A percentile compares a stretch with the other conserved stretches of the same genome.
Conservation (phyloP, 208 protist species). For the Wallacemonas sp. region DNA sequence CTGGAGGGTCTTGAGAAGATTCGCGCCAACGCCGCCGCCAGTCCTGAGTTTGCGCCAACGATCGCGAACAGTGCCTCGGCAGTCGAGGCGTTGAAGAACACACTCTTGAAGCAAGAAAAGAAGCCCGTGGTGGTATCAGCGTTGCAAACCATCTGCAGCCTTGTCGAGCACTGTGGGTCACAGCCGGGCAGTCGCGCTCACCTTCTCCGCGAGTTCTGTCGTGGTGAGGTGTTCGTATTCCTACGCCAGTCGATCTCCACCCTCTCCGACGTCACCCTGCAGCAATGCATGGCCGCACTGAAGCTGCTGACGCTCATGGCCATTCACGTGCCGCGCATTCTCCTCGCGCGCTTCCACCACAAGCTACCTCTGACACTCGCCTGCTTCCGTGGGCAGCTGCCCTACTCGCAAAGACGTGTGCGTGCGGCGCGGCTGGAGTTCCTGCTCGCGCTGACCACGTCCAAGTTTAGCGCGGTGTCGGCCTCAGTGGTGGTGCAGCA, state of each 20-base stretch:
- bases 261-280: slow-evolving; percentile 51
- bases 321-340: slow-evolving; percentile 50
- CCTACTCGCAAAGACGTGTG: slow-evolving; percentile 80
- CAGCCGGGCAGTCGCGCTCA: slow-evolving; percentile 16
- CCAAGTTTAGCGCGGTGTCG: slow-evolving; percentile 27
- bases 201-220: slow-evolving; percentile 67
- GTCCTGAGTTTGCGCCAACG: slow-evolving; percentile 40
- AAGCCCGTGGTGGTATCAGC: slow-evolving; percentile 36
- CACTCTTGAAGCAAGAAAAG: slow-evolving; percentile 24
- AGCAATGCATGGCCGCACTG: slow-evolving; percentile 45
- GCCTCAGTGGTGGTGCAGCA: slow-evolving; percentile 66
- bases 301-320: slow-evolving; percentile 60
- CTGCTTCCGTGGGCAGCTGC: slow-evolving; percentile 74
- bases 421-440: slow-evolving; percentile 55
- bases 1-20: slow-evolving; percentile 82
- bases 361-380: slow-evolving; percentile 66
- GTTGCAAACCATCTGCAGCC: slow-evolving; percentile 38
- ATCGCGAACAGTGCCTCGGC: slow-evolving; percentile 66
- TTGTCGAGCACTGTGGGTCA: slow-evolving; percentile 24
- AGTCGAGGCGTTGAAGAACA: slow-evolving; percentile 52
- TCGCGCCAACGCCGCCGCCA: slow-evolving; percentile 22
- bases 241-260: slow-evolving; percentile 43
- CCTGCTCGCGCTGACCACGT: slow-evolving; percentile 61
- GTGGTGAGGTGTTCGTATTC: slow-evolving; percentile 48
- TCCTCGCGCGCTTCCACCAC: slow-evolving; percentile 70